A percentile compares a stretch with the other conserved stretches of the same genome.
Conservation (phyloP, 495 filamentous ascomycete genomes). For the Podospora fimiseda region DNA sequence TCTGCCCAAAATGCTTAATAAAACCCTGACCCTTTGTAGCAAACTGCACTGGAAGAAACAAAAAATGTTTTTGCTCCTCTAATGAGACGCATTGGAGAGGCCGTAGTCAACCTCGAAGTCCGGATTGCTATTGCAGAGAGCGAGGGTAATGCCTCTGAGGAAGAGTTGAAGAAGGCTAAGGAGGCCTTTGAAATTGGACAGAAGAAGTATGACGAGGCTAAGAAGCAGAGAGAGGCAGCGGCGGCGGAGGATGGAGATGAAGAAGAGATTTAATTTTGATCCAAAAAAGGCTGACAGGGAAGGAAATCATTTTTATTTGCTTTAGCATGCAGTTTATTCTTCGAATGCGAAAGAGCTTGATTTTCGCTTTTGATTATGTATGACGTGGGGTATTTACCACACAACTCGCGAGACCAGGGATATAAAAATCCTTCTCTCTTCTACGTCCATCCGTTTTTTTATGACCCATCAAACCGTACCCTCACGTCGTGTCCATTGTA, state of each 20-base stretch:
- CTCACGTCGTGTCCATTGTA: constrained; percentile 62
- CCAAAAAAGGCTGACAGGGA: no score
- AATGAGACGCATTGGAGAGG: constrained; percentile 56
- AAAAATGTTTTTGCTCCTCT: constrained; percentile 68
- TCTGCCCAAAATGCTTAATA: background rate
- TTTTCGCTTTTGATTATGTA: no score
- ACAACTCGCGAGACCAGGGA: no score
- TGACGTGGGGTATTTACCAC: no score
- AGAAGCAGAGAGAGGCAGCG: constrained; percentile 12
- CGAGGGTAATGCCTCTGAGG: constrained; percentile 51
- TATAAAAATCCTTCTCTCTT: no score
- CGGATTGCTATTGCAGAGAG: constrained; percentile 47
- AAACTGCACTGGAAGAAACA: constrained; percentile 72
- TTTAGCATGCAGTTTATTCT: no score
- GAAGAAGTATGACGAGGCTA: constrained; percentile 24
- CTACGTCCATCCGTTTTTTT: no score
- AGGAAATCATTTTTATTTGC: no score
- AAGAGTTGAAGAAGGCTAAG: constrained; percentile 56
- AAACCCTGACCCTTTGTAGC: constrained; percentile 44
- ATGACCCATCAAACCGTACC: no score
- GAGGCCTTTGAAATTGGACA: constrained; percentile 39
- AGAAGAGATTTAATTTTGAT: constrained; percentile 6
- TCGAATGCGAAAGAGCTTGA: no score
- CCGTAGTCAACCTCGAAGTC: constrained; percentile 62
- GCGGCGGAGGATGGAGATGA: background rate